Base-by-base conservation (phyloP, 148 eudicot genomes). In the Fallopia convolvulus region DNA sequence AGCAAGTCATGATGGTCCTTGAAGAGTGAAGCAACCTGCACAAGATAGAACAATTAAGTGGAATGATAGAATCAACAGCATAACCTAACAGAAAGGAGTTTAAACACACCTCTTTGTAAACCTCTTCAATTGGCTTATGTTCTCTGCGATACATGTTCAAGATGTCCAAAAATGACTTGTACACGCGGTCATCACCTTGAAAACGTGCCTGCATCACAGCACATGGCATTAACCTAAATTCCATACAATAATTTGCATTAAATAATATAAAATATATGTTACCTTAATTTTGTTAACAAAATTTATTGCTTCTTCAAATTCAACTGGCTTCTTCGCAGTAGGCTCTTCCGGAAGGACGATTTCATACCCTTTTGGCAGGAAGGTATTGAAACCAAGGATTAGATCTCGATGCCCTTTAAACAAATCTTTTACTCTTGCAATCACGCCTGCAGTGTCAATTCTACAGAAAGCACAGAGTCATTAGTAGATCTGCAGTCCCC, bases 251-350 rank as follows among this genome's bases (percentile, higher is more conserved):
- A 20, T 1, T 20, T 73, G 39, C 9, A n/a, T n/a, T 49, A 17
- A 20, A 20, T 74, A 74, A 32, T 2, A 42, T 46, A 32, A 6
- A 60, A 8, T 70, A 4, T 13, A 39, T 48, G 30, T 78, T 76
- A 93, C 99, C 99, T 96, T 96, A 80, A 96, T 93, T 83, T 96
- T 96, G 87, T 96, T 96, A 20, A 96, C 99, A 82, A 96, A 96
- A 81, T 79, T 88, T 74, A 91, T 93, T 79, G 99, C 99, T 80
- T 93, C 98, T 61, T 90, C 98, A 88, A 91, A 96, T 86, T 96
- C 97, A 66, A 93, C 94, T 9, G 87, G 89, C 81, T 89, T 89
- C 82, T 93, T 93, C 48, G 89, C 87, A 6, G 88, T 89, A 72
- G 90, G 84, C 80, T 89, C 98, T 72, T 86, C 97, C 63, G 90